Evolutionary conservation across 441 rosid species (phyloP), one percentile per base, ranked within the genome.

Genomic region (Pelargonium australe): DNA sequence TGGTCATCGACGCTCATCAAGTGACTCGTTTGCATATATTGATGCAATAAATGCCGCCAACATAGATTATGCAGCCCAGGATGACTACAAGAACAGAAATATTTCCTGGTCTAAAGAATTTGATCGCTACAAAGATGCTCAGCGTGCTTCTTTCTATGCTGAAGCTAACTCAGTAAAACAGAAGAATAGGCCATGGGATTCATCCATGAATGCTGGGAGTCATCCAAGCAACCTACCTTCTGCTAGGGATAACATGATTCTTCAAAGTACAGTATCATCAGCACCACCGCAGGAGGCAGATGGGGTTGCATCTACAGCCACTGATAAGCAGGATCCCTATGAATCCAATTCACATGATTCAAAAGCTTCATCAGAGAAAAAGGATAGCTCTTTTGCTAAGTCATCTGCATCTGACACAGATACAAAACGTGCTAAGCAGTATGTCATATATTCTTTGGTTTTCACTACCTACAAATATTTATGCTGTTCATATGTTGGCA

Each of bases 361-460:
- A 69, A 85, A 83, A 84, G 63, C 69, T 63, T 72, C 86, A 58
- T 70, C 84, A 13, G 99, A 91, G 69, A 85, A 77, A 72, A 87
- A 78, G 74, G 96, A 85, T 43, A 69, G 71, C 61, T 72, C 86
- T 64, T 85, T 77, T 72, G 69, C 81, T n/a, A 88, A 86, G 78
- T 68, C 87, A 66, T 83, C 84, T 71, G 75, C 83, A 63, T 79
- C 87, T 71, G 99, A 91, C 40, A 82, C 84, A 44, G 99, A 96
- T 72, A 84, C 96, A 66, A 96, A 89, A 83, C 96, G 97, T 69
- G 97, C 98, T 80, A 96, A 93, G 85, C 99, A 93, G 99, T 96
- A 87, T 70, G 98, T 80, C 11, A 13, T 79, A 57, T 55, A 45
- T 68, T 70, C 68, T 67, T 17, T 45, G 73, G 41, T 7, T 64